phyloP scores from a whole-genome alignment of 495 filamentous ascomycete species.

The Coniosporium apollinis region DNA sequence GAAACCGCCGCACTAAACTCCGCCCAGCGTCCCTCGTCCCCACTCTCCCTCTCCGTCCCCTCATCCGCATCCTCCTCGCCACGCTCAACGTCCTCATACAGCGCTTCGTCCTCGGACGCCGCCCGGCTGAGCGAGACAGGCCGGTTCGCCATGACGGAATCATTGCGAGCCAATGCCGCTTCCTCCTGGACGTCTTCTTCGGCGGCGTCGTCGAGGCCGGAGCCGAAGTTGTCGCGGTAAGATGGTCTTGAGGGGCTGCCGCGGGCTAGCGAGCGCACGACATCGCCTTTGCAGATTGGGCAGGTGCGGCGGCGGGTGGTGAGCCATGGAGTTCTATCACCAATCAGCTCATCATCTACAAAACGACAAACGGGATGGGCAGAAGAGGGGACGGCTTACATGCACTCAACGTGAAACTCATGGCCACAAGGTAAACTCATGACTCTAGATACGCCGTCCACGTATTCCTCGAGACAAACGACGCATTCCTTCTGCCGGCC shows the following conservation, averaged over 20 bases:
- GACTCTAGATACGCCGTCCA: constrained; percentile 83
- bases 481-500: constrained; percentile 85
- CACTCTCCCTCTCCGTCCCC: too few relatives aligned
- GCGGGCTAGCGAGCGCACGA: constrained; percentile 48
- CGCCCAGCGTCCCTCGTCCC: too few relatives aligned
- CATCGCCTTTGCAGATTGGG: constrained; percentile 95
- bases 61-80: too few relatives aligned
- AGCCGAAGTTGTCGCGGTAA: constrained; percentile 4
- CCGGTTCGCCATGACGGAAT: too few relatives aligned
- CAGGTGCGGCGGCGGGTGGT: constrained; percentile 89
- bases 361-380: too few relatives aligned
- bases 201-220: constrained; percentile 32
- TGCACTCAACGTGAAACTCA: constrained; percentile 96
- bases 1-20: too few relatives aligned
- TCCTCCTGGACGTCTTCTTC: constrained; percentile 28
- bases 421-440: constrained; percentile 99
- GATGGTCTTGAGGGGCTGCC: constrained; percentile 22
- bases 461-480: constrained; percentile 94
- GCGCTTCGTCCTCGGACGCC: too few relatives aligned
- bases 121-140: too few relatives aligned
- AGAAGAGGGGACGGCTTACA: constrained; percentile 49
- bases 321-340: constrained; percentile 84
- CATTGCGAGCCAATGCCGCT: constrained; percentile 23
- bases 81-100: too few relatives aligned
- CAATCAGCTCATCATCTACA: too few relatives aligned